A percentile compares a stretch with the other conserved stretches of the same genome.
These are phyloP conservation scores for Myriosclerotinia scirpicola DNA, from an alignment of 2,329 filamentous ascomycete species.

Conservation along the genomic window DNA sequence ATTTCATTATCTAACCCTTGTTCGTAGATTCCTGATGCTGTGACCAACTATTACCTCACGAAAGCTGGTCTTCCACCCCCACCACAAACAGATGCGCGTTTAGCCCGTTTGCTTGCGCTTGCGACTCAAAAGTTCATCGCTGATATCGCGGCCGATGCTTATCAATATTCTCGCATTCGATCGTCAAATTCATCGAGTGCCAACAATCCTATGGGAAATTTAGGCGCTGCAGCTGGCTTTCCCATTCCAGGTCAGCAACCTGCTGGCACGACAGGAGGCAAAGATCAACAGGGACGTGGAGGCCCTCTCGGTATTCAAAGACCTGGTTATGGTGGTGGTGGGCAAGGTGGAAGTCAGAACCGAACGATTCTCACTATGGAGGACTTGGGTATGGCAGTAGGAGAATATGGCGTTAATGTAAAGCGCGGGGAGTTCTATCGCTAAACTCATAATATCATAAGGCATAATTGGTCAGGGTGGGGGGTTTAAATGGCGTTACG, in stretches of 20 bases:
- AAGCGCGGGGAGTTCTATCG: constrained; percentile 97
- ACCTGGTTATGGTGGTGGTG: constrained; percentile 81
- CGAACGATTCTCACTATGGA: constrained; percentile 97
- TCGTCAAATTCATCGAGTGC: constrained; percentile 83
- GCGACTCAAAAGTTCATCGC: constrained; percentile 99
- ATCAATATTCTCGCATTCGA: constrained; percentile 95
- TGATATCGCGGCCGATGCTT: constrained; percentile 94
- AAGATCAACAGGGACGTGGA: constrained; percentile 53
- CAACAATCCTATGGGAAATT: constrained; percentile 87
- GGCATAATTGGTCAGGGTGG: constrained; percentile 8
- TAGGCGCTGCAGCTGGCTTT: constrained; percentile 73
- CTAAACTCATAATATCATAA: constrained; percentile 44
- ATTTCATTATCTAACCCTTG: constrained; percentile 25
- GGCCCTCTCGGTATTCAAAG: constrained; percentile 59
- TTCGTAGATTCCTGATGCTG: constrained; percentile 86
- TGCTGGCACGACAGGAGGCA: constrained; percentile 55
- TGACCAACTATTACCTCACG: constrained; percentile 97
- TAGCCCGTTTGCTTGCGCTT: constrained; percentile 89
- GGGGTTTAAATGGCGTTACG: constrained; percentile 27
- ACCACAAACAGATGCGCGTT: constrained; percentile 83
- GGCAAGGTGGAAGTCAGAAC: constrained; percentile 84
- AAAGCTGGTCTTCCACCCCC: constrained; percentile 91
- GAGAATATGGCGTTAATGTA: constrained; percentile 96
- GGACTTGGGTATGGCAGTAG: constrained; percentile 95
- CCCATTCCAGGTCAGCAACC: constrained; percentile 59